These are phyloP conservation scores for Podila horticola DNA, from an alignment of 192 early-diverging fungal genomes.

Conservation along the genomic window DNA sequence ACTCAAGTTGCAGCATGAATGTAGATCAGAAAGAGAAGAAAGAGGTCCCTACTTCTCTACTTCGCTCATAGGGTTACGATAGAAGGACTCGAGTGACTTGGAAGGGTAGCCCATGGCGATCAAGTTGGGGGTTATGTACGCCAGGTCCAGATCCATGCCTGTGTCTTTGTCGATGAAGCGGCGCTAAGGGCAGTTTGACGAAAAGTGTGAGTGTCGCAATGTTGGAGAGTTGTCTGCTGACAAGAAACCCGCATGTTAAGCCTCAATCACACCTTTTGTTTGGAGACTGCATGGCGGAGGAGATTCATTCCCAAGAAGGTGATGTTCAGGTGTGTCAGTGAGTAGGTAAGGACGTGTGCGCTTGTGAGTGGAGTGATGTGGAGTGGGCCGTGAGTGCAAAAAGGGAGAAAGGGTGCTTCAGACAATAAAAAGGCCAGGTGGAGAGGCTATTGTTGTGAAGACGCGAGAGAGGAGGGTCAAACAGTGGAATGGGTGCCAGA, in stretches of 20 bases:
- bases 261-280: conserved; percentile 24
- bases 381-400: background rate
- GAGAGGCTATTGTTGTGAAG: background rate
- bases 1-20: background rate
- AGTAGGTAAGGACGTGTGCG: background rate
- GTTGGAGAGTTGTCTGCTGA: too few relatives aligned
- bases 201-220: background rate
- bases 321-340: too few relatives aligned
- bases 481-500: too few relatives aligned
- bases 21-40: background rate
- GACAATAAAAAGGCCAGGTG: background rate
- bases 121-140: conserved; percentile 61
- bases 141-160: conserved; percentile 55
- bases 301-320: conserved; percentile 27
- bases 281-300: conserved; percentile 46
- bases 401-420: background rate
- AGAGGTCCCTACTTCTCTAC: conserved; percentile 60
- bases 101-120: conserved; percentile 71
- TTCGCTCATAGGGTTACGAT: conserved; percentile 62
- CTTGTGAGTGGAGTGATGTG: too few relatives aligned
- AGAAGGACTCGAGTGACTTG: conserved; percentile 61
- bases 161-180: conserved; percentile 50
- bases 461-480: too few relatives aligned
- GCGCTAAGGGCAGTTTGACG: conserved; percentile 17
- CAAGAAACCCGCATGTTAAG: too few relatives aligned